Base-by-base conservation (phyloP, 2,329 filamentous ascomycete genomes). In the Periconia digitata region DNA sequence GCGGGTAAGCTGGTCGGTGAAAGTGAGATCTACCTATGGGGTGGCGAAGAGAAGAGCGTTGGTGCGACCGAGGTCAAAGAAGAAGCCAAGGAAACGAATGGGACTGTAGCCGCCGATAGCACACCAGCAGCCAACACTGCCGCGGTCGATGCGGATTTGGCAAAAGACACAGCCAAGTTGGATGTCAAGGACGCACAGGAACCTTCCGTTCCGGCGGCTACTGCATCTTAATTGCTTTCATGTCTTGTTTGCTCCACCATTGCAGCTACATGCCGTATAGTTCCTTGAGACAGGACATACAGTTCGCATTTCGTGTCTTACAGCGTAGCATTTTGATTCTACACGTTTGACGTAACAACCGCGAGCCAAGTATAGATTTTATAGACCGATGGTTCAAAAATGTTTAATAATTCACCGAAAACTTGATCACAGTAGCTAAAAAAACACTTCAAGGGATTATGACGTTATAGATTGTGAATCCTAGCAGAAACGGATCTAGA, bases 1-100 rank as follows among this genome's bases (percentile, higher is more conserved):
- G 90, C 83, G 20, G 94, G 94, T 17, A 89, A 88, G 74, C 76
- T 83, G 53, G 81, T 96, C 56, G 94, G 94, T 22, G 92, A 96
- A 75, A 86, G 83, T 44, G 94, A 99, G 75, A 82, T 85, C 50
- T 96, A 92, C 64, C 78, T 99, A n/a, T 84, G 85, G 54, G 92
- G 92, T n/a, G 84, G 81, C 3, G 61, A 66, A 6, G 68, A 69
- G 56, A 43, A 42, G 16, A 70, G 66, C 39, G 40, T 69, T 22
- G 48, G 35, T 5, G 47, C 34, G 7, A 37, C 27, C 5, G 44
- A 15, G 6, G 20, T 17, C 6, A 20, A 10, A 27, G 23, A 27
- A 22, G 27, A 43, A 36, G 40, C 37, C 6, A 23, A 12, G 20
- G 44, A 22, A 15, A 15, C 10, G 3, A 32, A 32, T 5, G 27